Base-by-base conservation (phyloP, 2,329 filamentous ascomycete species). In the Lasiodiplodia sp. region DNA sequence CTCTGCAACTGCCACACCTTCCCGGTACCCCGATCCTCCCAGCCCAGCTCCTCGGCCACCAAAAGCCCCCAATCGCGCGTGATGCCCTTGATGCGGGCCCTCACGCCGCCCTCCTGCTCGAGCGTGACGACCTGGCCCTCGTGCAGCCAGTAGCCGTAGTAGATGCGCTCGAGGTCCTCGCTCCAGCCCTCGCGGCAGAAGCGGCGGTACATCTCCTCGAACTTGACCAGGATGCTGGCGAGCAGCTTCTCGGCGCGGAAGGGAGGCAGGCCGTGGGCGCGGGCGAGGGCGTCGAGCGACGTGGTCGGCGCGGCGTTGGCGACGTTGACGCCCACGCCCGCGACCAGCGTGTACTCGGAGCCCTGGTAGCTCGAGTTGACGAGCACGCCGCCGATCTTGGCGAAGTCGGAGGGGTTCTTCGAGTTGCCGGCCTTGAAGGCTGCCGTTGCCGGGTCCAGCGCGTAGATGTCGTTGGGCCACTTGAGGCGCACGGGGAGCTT, bases 301-400 rank as follows among this genome's bases (percentile, higher is more conserved):
- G 93, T 97, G 0, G 96, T 98, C 0, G 96, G 96, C 0, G 91
- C 89, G 1, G 87, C 84, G 78, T 98, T 97, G 67, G 89, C 89
- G 18, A 93, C 89, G 79, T 99, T 99, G 72, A 99, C 78, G 2
- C 96, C 96, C 72, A 85, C 80, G 31, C 96, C 96, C 2, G 95
- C 87, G 21, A 98, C 90, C 51, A 97, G 87, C 71, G 95, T 92
- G 80, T 97, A 98, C 71, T 89, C 87, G 31, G 89, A 89, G 6
- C 88, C 86, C 6, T 87, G 88, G 82, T 96, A 98, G 69, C 90
- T 89, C 71, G 92, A 96, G 78, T 97, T 97, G 7, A 97, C 92
- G 2, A 98, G 86, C 71, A 99, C 96, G 6, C 96, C 96, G 66
- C 93, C 93, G 66, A 99, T 94, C 76, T 99, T 99, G 72, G 94